Base-by-base conservation (phyloP, 2,329 filamentous ascomycete species). In the Nemania sp. region DNA sequence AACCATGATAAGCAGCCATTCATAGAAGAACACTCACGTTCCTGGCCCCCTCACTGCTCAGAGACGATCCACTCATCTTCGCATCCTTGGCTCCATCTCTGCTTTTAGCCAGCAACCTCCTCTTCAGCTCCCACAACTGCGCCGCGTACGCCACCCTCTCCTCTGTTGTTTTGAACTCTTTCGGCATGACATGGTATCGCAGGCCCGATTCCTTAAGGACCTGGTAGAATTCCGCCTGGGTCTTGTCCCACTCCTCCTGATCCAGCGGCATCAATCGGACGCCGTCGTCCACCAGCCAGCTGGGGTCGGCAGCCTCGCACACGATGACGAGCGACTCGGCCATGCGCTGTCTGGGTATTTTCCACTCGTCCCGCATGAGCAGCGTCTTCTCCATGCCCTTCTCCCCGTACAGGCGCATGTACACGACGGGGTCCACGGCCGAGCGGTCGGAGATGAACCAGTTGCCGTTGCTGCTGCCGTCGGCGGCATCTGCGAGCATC, bases 401-500 rank as follows among this genome's bases (percentile, higher is more conserved):
- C 20, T 34, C 17, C 19, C n/a, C 48, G 28, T 52, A 49, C 14
- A 36, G 41, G 11, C 39, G 43, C 22, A 40, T 22, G 19, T 56
- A 56, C 33, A 56, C n/a, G 7, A 56, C 17, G 22, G 49, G 43
- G 17, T 52, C 53, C 14, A 56, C 11, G 2, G 43, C 48, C 2
- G 53, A 56, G 17, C 53, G 49, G 49, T 52, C 53, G 1, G 53
- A 56, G 49, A 56, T 45, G 33, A 56, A 49, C 53, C 49, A 56
- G 30, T n/a, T n/a, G n/a, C n/a, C n/a, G n/a, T n/a, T n/a, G n/a
- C n/a, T n/a, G n/a, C n/a, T n/a, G n/a, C n/a, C n/a, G n/a, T n/a
- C n/a, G n/a, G n/a, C n/a, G n/a, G n/a, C n/a, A n/a, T n/a, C n/a
- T n/a, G n/a, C n/a, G n/a, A n/a, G n/a, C n/a, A n/a, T n/a, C n/a